Conservation (phyloP, 805 yeast genomes). For the Yarrowia sp. region DNA sequence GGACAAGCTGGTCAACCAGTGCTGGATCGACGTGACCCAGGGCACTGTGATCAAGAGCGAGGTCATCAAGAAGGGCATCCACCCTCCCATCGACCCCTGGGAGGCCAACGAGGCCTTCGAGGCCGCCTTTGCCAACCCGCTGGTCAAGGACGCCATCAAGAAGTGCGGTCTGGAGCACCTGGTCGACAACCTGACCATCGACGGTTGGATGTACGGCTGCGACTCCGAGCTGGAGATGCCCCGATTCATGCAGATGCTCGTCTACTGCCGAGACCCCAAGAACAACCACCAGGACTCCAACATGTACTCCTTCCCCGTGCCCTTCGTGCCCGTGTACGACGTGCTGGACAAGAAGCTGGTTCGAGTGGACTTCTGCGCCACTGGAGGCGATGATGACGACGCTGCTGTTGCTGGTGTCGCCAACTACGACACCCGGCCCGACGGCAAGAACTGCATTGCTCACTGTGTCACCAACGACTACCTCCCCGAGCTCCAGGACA, state of each 20-base stretch:
- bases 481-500: conserved; percentile 35
- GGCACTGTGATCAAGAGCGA: conserved; percentile 60
- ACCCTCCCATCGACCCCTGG: conserved; percentile 71
- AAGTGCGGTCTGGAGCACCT: conserved; percentile 48
- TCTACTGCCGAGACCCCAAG: conserved; percentile 71
- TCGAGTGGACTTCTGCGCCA: conserved; percentile 72
- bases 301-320: conserved; percentile 61
- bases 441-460: conserved; percentile 58
- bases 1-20: conserved; percentile 56
- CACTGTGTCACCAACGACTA: conserved; percentile 64
- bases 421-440: conserved; percentile 51
- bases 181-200: conserved; percentile 49
- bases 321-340: conserved; percentile 74
- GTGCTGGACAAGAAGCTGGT: conserved; percentile 58
- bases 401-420: conserved; percentile 45
- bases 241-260: conserved; percentile 61
- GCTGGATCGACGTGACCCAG: conserved; percentile 62
- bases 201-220: conserved; percentile 87
- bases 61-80: conserved; percentile 56
- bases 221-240: conserved; percentile 49
- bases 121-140: conserved; percentile 51
- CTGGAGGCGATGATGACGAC: conserved; percentile 63
- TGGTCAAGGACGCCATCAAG: conserved; percentile 60
- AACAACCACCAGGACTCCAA: conserved; percentile 39
- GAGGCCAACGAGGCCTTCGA: conserved; percentile 57